These are phyloP conservation scores for Kuraishia piskuri DNA, from an alignment of 805 yeast species.

Conservation along the genomic window DNA sequence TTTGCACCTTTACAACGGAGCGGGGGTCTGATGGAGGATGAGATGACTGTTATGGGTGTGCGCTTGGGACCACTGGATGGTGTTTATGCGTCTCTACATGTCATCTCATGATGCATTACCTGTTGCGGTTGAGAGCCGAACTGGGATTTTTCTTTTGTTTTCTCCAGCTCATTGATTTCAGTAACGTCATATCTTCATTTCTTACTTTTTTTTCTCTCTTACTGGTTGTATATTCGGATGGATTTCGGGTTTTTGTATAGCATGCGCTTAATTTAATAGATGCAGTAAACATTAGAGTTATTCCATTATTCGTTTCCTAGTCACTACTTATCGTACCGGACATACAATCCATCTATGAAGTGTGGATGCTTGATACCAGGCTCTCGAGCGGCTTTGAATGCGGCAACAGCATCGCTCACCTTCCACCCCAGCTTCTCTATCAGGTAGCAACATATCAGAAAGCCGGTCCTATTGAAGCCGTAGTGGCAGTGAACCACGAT, in stretches of 20 bases:
- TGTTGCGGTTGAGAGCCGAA: not conserved
- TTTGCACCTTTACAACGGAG: not conserved
- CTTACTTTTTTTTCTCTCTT: not conserved
- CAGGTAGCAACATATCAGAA: conserved; percentile 59
- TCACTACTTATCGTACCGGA: conserved; percentile 38
- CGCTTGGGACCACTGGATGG: not conserved
- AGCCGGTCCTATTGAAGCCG: conserved; percentile 77
- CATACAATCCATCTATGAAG: conserved; percentile 63
- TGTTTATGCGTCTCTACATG: not conserved
- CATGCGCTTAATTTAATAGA: not conserved
- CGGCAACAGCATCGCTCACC: conserved; percentile 55
- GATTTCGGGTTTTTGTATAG: not conserved
- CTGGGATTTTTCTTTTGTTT: not conserved
- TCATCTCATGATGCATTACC: not conserved
- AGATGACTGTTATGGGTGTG: not conserved
- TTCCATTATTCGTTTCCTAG: not conserved
- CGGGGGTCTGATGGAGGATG: not conserved
- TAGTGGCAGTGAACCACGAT: conserved; percentile 74
- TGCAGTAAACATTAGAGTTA: not conserved
- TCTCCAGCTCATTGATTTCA: not conserved
- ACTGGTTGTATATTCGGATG: not conserved
- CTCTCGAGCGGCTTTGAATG: conserved; percentile 45
- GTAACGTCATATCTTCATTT: not conserved
- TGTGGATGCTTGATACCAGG: conserved; percentile 78
- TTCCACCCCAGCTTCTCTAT: conserved; percentile 51